Percentiles rank a stretch among this genome's conserved stretches.
Conservation (phyloP, 345 rosid species). For the Combretum micranthum region DNA sequence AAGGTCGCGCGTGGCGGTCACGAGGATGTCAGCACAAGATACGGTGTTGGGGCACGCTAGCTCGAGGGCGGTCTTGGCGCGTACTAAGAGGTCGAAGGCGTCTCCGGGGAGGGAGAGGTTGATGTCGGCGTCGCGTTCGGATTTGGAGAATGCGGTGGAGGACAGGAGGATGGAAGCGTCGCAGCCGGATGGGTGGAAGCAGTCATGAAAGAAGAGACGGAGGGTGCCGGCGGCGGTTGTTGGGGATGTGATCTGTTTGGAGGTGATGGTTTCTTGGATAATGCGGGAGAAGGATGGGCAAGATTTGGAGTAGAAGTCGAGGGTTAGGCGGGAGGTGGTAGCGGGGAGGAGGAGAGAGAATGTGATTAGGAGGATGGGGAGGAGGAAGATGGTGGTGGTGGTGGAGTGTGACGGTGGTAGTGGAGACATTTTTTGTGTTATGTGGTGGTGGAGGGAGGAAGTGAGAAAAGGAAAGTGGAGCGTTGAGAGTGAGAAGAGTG, state of each 20-base stretch:
- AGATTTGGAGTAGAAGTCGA: slow-evolving; percentile 51
- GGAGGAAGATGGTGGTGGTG: not conserved
- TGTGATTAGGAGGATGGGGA: slow-evolving; percentile 15
- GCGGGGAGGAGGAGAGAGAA: slow-evolving; percentile 11
- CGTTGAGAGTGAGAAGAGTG: too few species aligned
- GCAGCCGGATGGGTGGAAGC: slow-evolving; percentile 61
- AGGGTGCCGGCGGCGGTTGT: slow-evolving; percentile 82
- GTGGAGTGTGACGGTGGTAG: slow-evolving; percentile 10
- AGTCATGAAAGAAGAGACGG: slow-evolving; percentile 83
- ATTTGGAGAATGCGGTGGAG: slow-evolving; percentile 53
- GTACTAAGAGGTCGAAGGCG: slow-evolving; percentile 66
- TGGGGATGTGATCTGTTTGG: slow-evolving; percentile 72
- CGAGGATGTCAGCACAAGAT: slow-evolving; percentile 85
- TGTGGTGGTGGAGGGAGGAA: too few species aligned
- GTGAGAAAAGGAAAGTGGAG: too few species aligned
- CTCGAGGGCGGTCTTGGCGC: slow-evolving; percentile 86
- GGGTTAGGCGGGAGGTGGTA: slow-evolving; percentile 32
- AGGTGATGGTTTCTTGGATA: slow-evolving; percentile 51
- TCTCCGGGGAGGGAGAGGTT: slow-evolving; percentile 88
- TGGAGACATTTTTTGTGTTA: slow-evolving; percentile 18
- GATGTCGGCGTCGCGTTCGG: slow-evolving; percentile 75
- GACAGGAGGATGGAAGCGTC: slow-evolving; percentile 67
- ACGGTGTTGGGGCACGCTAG: slow-evolving; percentile 76
- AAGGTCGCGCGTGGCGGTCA: slow-evolving; percentile 77
- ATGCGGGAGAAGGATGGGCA: slow-evolving; percentile 68